A percentile compares a stretch with the other conserved stretches of the same genome.
Conservation (phyloP, 768 basidiomycete genomes). For the Panellus pusillus region DNA sequence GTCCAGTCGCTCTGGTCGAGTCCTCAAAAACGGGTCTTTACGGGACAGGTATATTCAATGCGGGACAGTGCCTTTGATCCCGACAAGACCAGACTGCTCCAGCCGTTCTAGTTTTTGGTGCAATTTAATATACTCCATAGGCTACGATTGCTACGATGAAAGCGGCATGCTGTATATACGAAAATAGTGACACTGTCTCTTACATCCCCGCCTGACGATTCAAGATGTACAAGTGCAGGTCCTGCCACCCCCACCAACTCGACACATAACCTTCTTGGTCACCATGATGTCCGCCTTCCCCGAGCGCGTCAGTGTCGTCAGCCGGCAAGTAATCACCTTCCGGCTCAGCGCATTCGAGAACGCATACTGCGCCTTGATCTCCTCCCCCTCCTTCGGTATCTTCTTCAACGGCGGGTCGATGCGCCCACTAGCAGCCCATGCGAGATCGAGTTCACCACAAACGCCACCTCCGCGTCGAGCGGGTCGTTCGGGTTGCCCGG, state of each 20-base stretch:
- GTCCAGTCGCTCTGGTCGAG: too few relatives aligned
- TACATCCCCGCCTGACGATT: constrained; percentile 74
- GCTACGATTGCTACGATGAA: constrained; percentile 17
- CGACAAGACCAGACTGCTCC: too few relatives aligned
- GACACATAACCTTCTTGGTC: constrained; percentile 89
- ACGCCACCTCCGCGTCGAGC: constrained; percentile 77
- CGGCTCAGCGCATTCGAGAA: constrained; percentile 71
- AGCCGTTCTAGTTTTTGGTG: background rate
- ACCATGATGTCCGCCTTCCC: constrained; percentile 43
- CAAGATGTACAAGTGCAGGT: constrained; percentile 72
- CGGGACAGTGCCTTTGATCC: too few relatives aligned
- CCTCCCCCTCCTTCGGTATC: constrained; percentile 70
- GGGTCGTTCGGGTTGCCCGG: constrained; percentile 73
- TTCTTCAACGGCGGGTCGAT: constrained; percentile 74
- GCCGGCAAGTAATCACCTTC: constrained; percentile 75
- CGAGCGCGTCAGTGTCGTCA: constrained; percentile 74
- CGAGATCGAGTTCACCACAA: constrained; percentile 69
- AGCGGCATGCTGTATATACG: constrained; percentile 19
- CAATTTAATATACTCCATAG: constrained; percentile 24
- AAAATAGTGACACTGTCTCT: constrained; percentile 12
- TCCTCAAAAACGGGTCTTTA: too few relatives aligned
- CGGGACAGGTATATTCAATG: too few relatives aligned
- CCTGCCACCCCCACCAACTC: constrained; percentile 84
- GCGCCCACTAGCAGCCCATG: constrained; percentile 77
- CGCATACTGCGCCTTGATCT: constrained; percentile 81